Evolutionary conservation across 441 rosid species (phyloP).

Genomic region (Pelargonium cotyledonis): DNA sequence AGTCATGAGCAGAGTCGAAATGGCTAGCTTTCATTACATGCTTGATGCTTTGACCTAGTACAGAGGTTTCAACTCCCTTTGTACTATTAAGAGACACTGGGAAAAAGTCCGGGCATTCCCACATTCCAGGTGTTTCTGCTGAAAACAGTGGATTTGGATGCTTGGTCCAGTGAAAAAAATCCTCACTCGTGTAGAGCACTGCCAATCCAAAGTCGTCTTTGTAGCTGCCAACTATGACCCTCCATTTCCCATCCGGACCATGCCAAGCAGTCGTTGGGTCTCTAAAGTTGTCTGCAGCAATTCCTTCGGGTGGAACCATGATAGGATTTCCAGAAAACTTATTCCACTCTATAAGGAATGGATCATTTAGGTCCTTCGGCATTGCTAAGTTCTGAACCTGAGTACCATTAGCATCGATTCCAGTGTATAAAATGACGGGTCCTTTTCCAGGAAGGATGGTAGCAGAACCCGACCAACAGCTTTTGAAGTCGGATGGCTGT

Average conservation of each 20-base stretch:
- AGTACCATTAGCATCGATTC: slow-evolving; percentile 3
- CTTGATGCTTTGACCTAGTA: slow-evolving; percentile 5
- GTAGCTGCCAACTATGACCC: slow-evolving; percentile 16
- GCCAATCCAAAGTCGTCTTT: slow-evolving; percentile 8
- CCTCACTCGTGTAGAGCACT: slow-evolving; percentile 11
- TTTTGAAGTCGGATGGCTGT: slow-evolving; percentile 8
- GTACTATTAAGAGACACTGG: background rate
- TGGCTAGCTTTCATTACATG: slow-evolving; percentile 14
- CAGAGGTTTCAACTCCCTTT: slow-evolving; percentile 8
- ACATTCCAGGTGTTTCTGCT: background rate
- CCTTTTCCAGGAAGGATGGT: slow-evolving; percentile 11
- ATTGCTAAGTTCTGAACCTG: background rate
- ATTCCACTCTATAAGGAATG: background rate
- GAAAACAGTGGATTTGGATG: slow-evolving; percentile 9
- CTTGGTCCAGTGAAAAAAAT: slow-evolving; percentile 7
- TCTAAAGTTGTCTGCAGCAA: slow-evolving; percentile 8
- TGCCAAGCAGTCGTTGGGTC: slow-evolving; percentile 19
- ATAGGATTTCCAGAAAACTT: slow-evolving; percentile 4
- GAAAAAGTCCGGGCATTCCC: slow-evolving; percentile 19
- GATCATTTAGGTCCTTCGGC: background rate
- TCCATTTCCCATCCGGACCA: slow-evolving; percentile 13
- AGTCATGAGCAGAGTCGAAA: background rate
- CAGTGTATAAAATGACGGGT: slow-evolving; percentile 16
- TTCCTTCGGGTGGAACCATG: slow-evolving; percentile 2
- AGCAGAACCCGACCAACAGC: slow-evolving; percentile 18